A percentile compares a stretch with the other conserved stretches of the same genome.
phyloP scores from a whole-genome alignment of 352 stramenopile species.

The Elongisporangium anandrum region DNA sequence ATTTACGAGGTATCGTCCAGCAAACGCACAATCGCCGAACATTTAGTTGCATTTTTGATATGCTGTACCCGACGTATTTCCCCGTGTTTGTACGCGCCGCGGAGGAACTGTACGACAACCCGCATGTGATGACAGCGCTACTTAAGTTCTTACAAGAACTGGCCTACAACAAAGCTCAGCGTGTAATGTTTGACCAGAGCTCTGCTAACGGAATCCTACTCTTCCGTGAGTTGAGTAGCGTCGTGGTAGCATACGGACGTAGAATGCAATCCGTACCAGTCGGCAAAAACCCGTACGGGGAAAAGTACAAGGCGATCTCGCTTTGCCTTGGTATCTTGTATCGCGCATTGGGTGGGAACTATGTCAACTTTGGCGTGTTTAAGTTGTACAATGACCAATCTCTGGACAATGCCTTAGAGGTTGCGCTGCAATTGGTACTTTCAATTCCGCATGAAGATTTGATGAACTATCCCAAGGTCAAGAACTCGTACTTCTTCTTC shows the following conservation, averaged over 20 bases:
- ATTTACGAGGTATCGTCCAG: slow-evolving; percentile 95
- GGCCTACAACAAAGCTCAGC: slow-evolving; percentile 94
- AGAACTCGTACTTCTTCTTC: slow-evolving; percentile 97
- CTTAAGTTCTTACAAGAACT: slow-evolving; percentile 97
- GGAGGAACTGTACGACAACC: slow-evolving; percentile 92
- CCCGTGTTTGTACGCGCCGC: slow-evolving; percentile 92
- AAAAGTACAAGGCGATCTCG: slow-evolving; percentile 97
- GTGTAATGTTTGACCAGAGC: slow-evolving; percentile 98
- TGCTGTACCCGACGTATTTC: slow-evolving; percentile 96
- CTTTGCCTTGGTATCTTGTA: slow-evolving; percentile 92
- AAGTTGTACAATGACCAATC: slow-evolving; percentile 97
- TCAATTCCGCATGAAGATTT: slow-evolving; percentile 95
- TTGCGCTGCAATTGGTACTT: slow-evolving; percentile 93
- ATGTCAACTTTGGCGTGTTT: slow-evolving; percentile 99
- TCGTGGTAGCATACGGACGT: slow-evolving; percentile 94
- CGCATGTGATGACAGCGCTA: slow-evolving; percentile 93
- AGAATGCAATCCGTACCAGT: slow-evolving; percentile 82
- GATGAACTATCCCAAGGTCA: slow-evolving; percentile 97
- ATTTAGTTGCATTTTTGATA: slow-evolving; percentile 97
- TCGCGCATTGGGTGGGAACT: slow-evolving; percentile 90
- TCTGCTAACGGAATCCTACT: slow-evolving; percentile 97
- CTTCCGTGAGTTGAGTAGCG: slow-evolving; percentile 94
- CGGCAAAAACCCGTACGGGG: slow-evolving; percentile 90
- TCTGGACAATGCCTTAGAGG: slow-evolving; percentile 92
- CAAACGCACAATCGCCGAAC: slow-evolving; percentile 96